These are phyloP conservation scores for Diaporthe eres DNA, from an alignment of 2,329 filamentous ascomycete species.

Conservation along the genomic window DNA sequence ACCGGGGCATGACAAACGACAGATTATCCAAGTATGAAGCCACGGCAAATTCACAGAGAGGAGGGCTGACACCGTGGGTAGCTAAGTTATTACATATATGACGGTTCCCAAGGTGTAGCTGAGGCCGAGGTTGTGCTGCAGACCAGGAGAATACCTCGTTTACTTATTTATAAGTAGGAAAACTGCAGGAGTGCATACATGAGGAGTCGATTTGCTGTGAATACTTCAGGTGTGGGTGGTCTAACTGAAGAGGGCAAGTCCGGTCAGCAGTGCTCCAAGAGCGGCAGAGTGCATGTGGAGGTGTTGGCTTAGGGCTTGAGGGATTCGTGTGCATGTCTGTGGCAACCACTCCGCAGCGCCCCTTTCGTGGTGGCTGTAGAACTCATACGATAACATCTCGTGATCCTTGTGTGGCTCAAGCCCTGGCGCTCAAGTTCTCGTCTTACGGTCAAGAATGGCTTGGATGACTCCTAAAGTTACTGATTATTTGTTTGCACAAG, in stretches of 20 bases:
- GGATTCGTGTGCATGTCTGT: too few species aligned
- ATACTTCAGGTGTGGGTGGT: background rate
- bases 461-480: too few species aligned
- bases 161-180: background rate
- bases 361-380: too few species aligned
- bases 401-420: too few species aligned
- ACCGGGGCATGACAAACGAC: background rate
- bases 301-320: background rate
- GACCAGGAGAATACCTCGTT: background rate
- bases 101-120: background rate
- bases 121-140: background rate
- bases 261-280: background rate
- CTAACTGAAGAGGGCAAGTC: background rate
- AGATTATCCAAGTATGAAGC: background rate
- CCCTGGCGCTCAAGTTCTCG: too few species aligned
- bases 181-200: background rate
- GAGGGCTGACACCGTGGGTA: background rate
- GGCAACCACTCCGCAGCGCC: too few species aligned
- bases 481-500: too few species aligned
- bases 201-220: background rate
- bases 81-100: background rate
- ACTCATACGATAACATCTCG: too few species aligned
- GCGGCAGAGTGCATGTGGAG: background rate
- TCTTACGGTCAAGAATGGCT: too few species aligned
- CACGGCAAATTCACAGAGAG: background rate